Conservation (phyloP, 1,139 yeast genomes). For the Hyphopichia burtonii region DNA sequence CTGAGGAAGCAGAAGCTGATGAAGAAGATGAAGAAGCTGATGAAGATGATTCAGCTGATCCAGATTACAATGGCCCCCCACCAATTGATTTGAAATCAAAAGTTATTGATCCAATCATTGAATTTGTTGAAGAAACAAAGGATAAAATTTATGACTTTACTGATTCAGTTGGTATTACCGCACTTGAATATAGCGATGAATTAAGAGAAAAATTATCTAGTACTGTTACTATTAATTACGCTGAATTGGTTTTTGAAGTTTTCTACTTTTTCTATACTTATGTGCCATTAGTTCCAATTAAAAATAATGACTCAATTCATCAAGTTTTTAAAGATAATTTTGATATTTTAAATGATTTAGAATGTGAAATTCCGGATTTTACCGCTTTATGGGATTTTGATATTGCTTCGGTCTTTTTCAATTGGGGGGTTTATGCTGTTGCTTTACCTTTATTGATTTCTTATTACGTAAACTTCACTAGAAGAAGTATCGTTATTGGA, state of each 20-base stretch:
- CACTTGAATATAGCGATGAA: conserved; percentile 41
- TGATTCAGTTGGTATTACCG: conserved; percentile 40
- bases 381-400: conserved; percentile 28
- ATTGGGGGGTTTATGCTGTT: conserved; percentile 45
- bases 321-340: conserved; percentile 36
- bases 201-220: conserved; percentile 51
- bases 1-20: conserved; percentile 21
- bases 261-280: conserved; percentile 32
- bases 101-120: conserved; percentile 39
- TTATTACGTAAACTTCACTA: conserved; percentile 54
- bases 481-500: conserved; percentile 36
- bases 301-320: conserved; percentile 38
- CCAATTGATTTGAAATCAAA: conserved; percentile 42
- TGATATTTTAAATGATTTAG: conserved; percentile 24
- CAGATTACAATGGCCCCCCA: conserved; percentile 37
- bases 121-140: conserved; percentile 25
- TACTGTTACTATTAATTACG: conserved; percentile 45
- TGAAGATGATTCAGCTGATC: conserved; percentile 26
- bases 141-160: conserved; percentile 34
- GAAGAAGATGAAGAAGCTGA: conserved; percentile 21
- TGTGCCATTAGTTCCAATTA: conserved; percentile 39
- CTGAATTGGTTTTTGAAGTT: conserved; percentile 41
- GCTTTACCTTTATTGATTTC: conserved; percentile 45
- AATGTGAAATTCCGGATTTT: conserved; percentile 35
- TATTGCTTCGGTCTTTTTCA: conserved; percentile 29